Conservation (phyloP, 148 eudicot genomes). For the Chenopodium suecicum region DNA sequence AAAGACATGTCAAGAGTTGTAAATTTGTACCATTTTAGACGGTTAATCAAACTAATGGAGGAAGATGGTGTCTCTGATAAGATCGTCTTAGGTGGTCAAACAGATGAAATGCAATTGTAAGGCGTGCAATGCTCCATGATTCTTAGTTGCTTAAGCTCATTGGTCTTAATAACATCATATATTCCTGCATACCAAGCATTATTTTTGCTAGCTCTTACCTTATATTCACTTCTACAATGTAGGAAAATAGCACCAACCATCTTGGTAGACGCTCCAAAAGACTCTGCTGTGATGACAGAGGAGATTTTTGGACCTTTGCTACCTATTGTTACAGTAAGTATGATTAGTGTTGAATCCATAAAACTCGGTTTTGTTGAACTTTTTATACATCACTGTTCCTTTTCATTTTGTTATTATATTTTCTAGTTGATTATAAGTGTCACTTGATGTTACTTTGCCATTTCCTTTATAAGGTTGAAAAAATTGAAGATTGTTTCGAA, state of each 20-base stretch:
- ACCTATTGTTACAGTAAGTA: constrained; percentile 67
- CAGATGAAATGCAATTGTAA: constrained; percentile 45
- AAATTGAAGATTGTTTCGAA: constrained; percentile 47
- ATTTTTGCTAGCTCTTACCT: background rate
- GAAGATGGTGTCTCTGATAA: constrained; percentile 50
- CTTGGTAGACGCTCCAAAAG: constrained; percentile 55
- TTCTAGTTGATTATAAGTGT: background rate
- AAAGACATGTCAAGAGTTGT: constrained; percentile 55
- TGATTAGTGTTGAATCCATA: background rate
- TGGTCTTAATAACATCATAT: background rate
- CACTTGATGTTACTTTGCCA: background rate
- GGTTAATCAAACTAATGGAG: constrained; percentile 44
- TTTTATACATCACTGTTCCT: too few relatives aligned
- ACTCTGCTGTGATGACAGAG: constrained; percentile 51
- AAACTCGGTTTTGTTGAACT: background rate
- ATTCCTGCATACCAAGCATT: background rate
- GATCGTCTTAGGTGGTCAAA: constrained; percentile 61
- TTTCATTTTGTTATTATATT: background rate
- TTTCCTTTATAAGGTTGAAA: constrained; percentile 45
- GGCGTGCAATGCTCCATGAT: constrained; percentile 13
- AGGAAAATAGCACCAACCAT: constrained; percentile 73
- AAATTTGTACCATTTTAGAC: constrained; percentile 45
- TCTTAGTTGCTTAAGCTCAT: background rate
- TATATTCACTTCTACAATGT: constrained; percentile 2
- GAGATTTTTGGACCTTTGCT: constrained; percentile 82